Evolutionary conservation across 345 rosid genomes (phyloP).

Genomic region (Raphanus raphanistrum): DNA sequence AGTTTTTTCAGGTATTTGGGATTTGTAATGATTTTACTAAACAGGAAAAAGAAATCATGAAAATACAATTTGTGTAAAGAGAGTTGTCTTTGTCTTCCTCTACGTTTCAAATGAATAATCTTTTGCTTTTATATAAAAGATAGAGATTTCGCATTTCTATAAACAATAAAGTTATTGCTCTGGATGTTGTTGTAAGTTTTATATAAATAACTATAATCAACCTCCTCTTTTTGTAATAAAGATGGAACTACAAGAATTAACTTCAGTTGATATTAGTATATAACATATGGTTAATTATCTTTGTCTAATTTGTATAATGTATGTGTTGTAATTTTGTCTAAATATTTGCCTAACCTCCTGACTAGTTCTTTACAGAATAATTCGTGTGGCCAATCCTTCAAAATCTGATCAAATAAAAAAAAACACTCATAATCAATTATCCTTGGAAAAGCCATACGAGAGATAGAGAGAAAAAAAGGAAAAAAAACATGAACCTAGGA

Average conservation of each 20-base stretch:
- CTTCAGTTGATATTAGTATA: neutral
- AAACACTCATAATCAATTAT: neutral
- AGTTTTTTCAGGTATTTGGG: conserved; percentile 4
- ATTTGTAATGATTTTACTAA: conserved; percentile 19
- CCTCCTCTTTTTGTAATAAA: neutral
- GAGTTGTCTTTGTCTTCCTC: conserved; percentile 3
- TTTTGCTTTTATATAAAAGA: neutral
- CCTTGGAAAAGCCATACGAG: neutral
- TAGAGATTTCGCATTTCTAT: conserved; percentile 21
- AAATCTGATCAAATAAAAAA: neutral
- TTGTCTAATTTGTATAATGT: neutral
- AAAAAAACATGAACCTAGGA: conserved; percentile 49
- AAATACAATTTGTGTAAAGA: conserved; percentile 35
- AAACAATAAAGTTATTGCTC: neutral
- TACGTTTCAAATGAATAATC: conserved; percentile 21
- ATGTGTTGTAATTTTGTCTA: neutral
- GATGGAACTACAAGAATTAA: neutral
- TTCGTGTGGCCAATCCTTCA: neutral
- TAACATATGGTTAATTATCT: neutral
- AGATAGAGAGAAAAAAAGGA: neutral
- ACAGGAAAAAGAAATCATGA: neutral
- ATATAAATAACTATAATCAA: neutral
- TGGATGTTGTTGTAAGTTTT: neutral
- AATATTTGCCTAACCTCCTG: neutral
- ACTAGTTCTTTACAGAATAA: neutral